phyloP scores from a whole-genome alignment of 148 eudicot species.

The Drosera capensis region DNA sequence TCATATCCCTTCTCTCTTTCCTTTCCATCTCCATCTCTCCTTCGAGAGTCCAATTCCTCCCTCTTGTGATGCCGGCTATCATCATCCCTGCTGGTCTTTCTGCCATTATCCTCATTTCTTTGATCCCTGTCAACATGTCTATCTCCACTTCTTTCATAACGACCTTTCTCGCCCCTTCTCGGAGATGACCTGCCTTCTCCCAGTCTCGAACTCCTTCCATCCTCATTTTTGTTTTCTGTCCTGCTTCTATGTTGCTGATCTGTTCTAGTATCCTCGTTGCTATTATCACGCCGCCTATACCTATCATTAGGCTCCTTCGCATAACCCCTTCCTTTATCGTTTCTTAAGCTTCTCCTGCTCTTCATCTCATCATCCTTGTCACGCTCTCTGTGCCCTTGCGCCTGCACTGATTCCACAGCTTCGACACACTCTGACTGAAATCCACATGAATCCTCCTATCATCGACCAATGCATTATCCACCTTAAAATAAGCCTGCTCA shows the following conservation, averaged over 20 bases:
- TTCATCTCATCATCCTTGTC: conserved; percentile 10
- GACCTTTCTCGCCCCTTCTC: conserved; percentile 7
- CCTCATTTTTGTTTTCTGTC: conserved; percentile 9
- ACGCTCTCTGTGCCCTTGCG: conserved; percentile 35
- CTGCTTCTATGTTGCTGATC: conserved; percentile 13
- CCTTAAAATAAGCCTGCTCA: no score
- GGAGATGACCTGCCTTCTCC: conserved; percentile 10
- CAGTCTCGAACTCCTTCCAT: background rate
- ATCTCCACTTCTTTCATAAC: conserved; percentile 6
- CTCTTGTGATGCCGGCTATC: conserved; percentile 10
- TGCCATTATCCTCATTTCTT: conserved; percentile 16
- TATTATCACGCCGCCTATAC: background rate
- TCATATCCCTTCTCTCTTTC: conserved; percentile 17
- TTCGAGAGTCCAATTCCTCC: conserved; percentile 8
- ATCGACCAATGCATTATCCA: conserved; percentile 94
- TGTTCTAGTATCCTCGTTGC: background rate
- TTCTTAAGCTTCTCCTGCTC: conserved; percentile 15
- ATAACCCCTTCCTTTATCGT: conserved; percentile 13
- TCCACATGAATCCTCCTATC: conserved; percentile 93
- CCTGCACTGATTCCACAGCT: conserved; percentile 74
- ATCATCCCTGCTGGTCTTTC: conserved; percentile 19
- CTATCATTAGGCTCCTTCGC: conserved; percentile 15
- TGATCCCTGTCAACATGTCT: conserved; percentile 2
- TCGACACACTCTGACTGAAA: conserved; percentile 95
- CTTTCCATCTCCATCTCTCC: conserved; percentile 11